Percentiles rank a stretch among this genome's conserved stretches.
Evolutionary conservation across 768 basidiomycete species (phyloP).

Genomic region (Trametes elegans): DNA sequence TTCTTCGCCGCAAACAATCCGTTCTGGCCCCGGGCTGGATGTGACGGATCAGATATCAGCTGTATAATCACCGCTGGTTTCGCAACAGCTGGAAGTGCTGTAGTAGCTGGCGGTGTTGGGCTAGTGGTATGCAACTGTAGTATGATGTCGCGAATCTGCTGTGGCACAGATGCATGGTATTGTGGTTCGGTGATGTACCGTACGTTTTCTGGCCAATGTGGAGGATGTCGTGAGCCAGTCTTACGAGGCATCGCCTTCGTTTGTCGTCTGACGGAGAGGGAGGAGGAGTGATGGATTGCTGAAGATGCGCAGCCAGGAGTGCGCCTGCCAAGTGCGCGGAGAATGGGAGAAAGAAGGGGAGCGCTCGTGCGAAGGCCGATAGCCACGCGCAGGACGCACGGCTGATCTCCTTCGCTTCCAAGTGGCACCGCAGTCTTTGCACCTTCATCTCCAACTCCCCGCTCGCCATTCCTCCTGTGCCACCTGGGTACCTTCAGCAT

Average conservation of each 20-base stretch:
- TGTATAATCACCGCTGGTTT: slow-evolving; percentile 48
- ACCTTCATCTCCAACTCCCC: slow-evolving; percentile 10
- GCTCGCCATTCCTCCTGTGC: background rate
- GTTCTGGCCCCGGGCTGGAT: slow-evolving; percentile 69
- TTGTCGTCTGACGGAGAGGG: too few relatives aligned
- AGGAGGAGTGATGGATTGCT: background rate
- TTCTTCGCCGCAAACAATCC: slow-evolving; percentile 80
- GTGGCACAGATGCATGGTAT: slow-evolving; percentile 60
- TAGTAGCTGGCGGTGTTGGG: too few relatives aligned
- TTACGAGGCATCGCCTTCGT: background rate
- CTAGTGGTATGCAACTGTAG: too few relatives aligned
- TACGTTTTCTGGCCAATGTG: slow-evolving; percentile 53
- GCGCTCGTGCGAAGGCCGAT: slow-evolving; percentile 15
- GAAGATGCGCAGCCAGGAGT: background rate
- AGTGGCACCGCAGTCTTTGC: slow-evolving; percentile 1
- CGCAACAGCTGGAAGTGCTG: too few relatives aligned
- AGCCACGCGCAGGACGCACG: slow-evolving; percentile 16
- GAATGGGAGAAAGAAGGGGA: background rate
- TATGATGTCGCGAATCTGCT: slow-evolving; percentile 40
- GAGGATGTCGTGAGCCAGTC: slow-evolving; percentile 9
- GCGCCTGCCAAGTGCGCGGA: too few relatives aligned
- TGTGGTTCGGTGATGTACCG: slow-evolving; percentile 49
- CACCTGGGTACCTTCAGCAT: slow-evolving; percentile 34
- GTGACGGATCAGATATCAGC: slow-evolving; percentile 48
- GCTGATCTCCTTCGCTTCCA: slow-evolving; percentile 15